phyloP scores from a whole-genome alignment of 2,329 filamentous ascomycete species.

The Aspergillus fructus region DNA sequence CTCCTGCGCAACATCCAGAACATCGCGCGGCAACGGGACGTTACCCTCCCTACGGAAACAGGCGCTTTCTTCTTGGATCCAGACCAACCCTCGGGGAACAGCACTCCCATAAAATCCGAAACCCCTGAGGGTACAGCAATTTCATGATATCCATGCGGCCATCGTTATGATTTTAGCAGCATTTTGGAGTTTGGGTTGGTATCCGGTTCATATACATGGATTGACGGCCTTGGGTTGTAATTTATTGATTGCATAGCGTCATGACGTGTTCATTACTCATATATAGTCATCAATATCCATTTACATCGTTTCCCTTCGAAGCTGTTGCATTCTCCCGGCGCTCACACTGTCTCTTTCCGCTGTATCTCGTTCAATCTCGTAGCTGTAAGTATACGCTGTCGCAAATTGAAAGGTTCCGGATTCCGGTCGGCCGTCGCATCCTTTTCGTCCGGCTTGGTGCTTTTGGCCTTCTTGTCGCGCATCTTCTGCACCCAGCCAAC shows the following conservation, averaged over 20 bases:
- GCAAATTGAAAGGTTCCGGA: not conserved
- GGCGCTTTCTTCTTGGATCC: constrained; percentile 22
- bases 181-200: constrained; percentile 2
- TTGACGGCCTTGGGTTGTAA: not conserved
- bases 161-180: not conserved
- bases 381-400: not conserved
- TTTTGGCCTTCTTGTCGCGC: not conserved
- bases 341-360: constrained; percentile 3
- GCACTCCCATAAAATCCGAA: not conserved
- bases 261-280: not conserved
- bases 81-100: not conserved
- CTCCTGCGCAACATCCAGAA: constrained; percentile 18
- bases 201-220: not conserved
- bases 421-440: not conserved
- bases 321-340: not conserved
- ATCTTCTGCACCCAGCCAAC: not conserved
- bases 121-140: not conserved
- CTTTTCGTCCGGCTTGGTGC: not conserved
- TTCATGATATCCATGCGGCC: constrained; percentile 6
- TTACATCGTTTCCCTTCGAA: not conserved
- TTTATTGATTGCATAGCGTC: not conserved
- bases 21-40: constrained; percentile 18
- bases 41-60: constrained; percentile 23
- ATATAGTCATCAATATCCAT: not conserved
- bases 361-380: not conserved